Evolutionary conservation across 805 yeast genomes (phyloP).

Genomic region (Wickerhamomyces xylosicus): DNA sequence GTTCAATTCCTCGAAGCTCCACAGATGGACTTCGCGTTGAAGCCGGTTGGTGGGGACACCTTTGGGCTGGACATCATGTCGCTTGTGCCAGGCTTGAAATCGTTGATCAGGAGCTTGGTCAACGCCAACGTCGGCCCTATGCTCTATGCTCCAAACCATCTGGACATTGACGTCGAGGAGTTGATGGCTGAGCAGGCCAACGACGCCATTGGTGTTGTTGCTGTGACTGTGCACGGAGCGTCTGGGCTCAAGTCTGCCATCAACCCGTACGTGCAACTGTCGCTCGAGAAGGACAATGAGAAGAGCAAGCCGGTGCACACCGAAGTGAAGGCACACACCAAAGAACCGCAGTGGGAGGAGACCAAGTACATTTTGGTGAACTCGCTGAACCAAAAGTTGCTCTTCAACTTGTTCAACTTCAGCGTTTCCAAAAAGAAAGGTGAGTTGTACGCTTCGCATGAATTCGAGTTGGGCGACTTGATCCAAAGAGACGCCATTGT

Average conservation of each 20-base stretch:
- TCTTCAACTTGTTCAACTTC: conserved; percentile 45
- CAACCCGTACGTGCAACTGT: conserved; percentile 49
- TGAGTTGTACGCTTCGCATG: conserved; percentile 36
- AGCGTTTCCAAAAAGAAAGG: conserved; percentile 43
- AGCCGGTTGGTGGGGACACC: conserved; percentile 87
- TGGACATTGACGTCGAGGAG: conserved; percentile 68
- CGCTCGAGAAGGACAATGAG: conserved; percentile 34
- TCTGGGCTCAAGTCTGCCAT: conserved; percentile 37
- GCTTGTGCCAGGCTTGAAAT: conserved; percentile 67
- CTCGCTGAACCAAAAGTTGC: conserved; percentile 44
- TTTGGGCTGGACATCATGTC: conserved; percentile 81
- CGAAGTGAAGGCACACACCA: conserved; percentile 43
- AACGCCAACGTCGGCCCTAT: conserved; percentile 66
- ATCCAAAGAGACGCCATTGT: conserved; percentile 39
- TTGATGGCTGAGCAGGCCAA: conserved; percentile 51
- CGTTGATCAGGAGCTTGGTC: conserved; percentile 59
- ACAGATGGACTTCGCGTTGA: conserved; percentile 64
- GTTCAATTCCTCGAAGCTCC: conserved; percentile 72
- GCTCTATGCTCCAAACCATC: conserved; percentile 74
- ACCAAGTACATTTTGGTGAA: conserved; percentile 50
- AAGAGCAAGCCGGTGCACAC: conserved; percentile 35
- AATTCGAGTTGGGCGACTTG: conserved; percentile 47
- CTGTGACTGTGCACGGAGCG: conserved; percentile 50
- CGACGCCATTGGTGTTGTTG: conserved; percentile 62
- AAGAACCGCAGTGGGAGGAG: conserved; percentile 58